Percentiles rank a stretch among this genome's conserved stretches.
Evolutionary conservation across 768 basidiomycete species (phyloP).

Genomic region (Russula earlei): DNA sequence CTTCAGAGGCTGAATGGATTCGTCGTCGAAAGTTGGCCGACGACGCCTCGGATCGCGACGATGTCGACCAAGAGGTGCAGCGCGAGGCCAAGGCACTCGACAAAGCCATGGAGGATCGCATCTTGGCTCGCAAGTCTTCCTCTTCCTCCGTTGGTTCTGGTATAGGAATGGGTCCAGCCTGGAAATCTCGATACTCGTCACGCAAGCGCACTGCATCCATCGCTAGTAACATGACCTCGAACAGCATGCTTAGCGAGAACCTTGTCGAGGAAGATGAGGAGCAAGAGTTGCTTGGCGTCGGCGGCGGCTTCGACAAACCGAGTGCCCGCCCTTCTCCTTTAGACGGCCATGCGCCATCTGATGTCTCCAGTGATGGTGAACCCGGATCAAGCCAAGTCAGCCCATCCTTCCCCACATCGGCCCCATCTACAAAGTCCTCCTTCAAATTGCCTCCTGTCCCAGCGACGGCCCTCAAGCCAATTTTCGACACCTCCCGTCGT

Average conservation of each 20-base stretch:
- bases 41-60: constrained; percentile 40
- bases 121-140: constrained; percentile 65
- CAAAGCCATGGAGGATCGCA: constrained; percentile 80
- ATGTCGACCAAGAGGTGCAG: constrained; percentile 53
- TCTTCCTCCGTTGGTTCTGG: constrained; percentile 55
- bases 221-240: constrained; percentile 57
- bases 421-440: constrained; percentile 14
- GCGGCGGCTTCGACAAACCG: constrained; percentile 47
- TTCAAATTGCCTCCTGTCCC: constrained; percentile 26
- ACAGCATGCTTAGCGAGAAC: constrained; percentile 69
- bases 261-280: constrained; percentile 80
- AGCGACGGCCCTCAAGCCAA: constrained; percentile 43
- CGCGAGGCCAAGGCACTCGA: constrained; percentile 78
- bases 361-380: constrained; percentile 24
- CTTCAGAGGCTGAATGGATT: constrained; percentile 72
- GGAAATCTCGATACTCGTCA: constrained; percentile 52
- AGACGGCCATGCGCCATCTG: constrained; percentile 25
- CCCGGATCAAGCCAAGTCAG: constrained; percentile 4
- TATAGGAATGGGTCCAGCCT: constrained; percentile 56
- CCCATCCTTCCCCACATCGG: constrained; percentile 3
- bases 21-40: constrained; percentile 56
- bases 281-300: constrained; percentile 55
- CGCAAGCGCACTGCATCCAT: constrained; percentile 68
- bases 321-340: constrained; percentile 28
- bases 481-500: constrained; percentile 35